Evolutionary conservation across 2,329 filamentous ascomycete species (phyloP), one percentile per base, ranked within the genome.

Genomic region (Pseudonectria buxi): DNA sequence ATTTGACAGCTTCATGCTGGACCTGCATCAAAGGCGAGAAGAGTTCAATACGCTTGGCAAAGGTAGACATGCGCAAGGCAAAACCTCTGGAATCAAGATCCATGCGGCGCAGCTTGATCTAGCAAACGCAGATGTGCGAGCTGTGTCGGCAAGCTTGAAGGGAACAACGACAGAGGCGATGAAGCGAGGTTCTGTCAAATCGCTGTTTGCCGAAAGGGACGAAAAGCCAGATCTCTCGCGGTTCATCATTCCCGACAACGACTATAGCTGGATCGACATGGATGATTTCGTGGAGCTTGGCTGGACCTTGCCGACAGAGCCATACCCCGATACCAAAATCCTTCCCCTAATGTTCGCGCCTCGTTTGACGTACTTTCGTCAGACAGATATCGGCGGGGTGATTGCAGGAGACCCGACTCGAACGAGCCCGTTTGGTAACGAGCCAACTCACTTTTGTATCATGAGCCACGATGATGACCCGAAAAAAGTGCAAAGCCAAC

Each of bases 221-320:
- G 72, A 74, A 7, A 74, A 74, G 7, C 76, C 76, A 3, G 83
- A 90, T 56, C 69, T 95, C 32, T 94, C 89, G 1, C 82, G 83
- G 35, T 98, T 98, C 56, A 90, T 82, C 0, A 98, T 98, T 32
- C 90, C 92, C 0, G 92, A 98, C 57, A 86, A 94, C 36, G 92
- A 98, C 54, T 81, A 88, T 48, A 88, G 83, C 36, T 98, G 92
- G 92, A 89, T 98, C 44, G 92, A 98, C 54, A 96, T 98, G 88
- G 92, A 98, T 56, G 92, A 98, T 57, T 98, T 98, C 61, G 89
- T 98, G 22, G 92, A 98, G 59, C 68, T 98, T 14, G 94, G 95
- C 57, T 96, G 90, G 90, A 89, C 95, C 35, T 64, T 95, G 15
- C 90, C 90, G 1, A 83, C 86, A 11, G 86, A 94, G 54, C 78